Evolutionary conservation across 1,139 yeast species (phyloP), one percentile per base, ranked within the genome.

Genomic region (Zygoascus sp.): DNA sequence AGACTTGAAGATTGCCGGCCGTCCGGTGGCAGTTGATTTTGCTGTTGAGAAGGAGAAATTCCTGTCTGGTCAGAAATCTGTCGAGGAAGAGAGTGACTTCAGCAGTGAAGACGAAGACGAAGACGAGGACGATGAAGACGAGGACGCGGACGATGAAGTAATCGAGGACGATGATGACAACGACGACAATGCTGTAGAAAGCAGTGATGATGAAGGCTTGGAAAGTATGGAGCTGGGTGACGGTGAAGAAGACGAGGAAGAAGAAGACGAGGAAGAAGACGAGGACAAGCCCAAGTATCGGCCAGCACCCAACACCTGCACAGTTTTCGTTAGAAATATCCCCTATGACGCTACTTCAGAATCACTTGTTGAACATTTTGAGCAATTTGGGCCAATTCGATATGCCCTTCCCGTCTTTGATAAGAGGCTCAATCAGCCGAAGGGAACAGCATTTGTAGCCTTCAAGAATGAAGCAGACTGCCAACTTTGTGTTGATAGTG

Each of bases 401-500:
- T 92, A 89, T 63, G 98, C 98, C 0, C 74, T 92, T 44, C 97
- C 97, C 0, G 98, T 94, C 9, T 74, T 83, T 55, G 99, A 94
- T 62, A 84, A 75, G 60, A 83, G 74, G 49, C 82, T 96, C 2
- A 95, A 95, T 3, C 72, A 87, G 50, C 89, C 98, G 9, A 86
- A 76, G 63, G 99, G 99, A 48, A 84, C 96, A 0, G 99, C 97
- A 0, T 92, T 92, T 63, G 96, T 92, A 39, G 96, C 96, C 0
- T 92, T 92, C 63, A 66, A 64, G 46, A 71, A 75, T 28, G 79
- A 78, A 51, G 79, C 74, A 4, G 79, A 86, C 2, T 86, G 80
- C 58, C 72, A 74, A 27, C 75, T 76, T 46, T 92, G 97, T 68
- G 66, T 90, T 36, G 74, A 74, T 3, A 75, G 80, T 58, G 96